phyloP scores from a whole-genome alignment of 2,329 filamentous ascomycete genomes.

The Aspergillus sp. region DNA sequence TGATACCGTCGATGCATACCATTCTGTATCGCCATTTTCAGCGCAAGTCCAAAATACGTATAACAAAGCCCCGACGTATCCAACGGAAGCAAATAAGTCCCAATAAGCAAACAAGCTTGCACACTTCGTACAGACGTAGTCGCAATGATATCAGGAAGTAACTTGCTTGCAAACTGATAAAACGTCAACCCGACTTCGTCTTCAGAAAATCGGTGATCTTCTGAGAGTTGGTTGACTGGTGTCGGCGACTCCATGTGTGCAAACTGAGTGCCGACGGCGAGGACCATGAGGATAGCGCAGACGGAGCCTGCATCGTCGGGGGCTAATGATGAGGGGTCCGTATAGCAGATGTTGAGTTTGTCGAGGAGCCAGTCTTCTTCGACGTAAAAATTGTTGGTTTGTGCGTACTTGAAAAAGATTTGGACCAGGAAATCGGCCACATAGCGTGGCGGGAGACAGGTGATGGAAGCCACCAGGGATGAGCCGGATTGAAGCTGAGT shows the following conservation, averaged over 20 bases:
- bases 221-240: constrained; percentile 27
- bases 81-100: constrained; percentile 49
- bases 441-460: constrained; percentile 38
- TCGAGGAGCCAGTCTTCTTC: constrained; percentile 37
- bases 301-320: constrained; percentile 35
- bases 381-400: constrained; percentile 40
- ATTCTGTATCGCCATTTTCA: constrained; percentile 54
- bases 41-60: constrained; percentile 50
- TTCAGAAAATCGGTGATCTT: constrained; percentile 39
- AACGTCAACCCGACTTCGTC: constrained; percentile 51
- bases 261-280: constrained; percentile 40
- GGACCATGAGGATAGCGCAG: constrained; percentile 37
- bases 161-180: constrained; percentile 50
- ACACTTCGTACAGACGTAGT: constrained; percentile 52
- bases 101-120: constrained; percentile 52
- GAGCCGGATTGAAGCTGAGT: constrained; percentile 37
- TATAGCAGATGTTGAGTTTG: constrained; percentile 34
- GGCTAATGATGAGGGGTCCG: constrained; percentile 26
- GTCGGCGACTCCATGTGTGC: constrained; percentile 36
- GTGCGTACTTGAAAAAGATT: constrained; percentile 39
- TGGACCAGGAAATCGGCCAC: constrained; percentile 38
- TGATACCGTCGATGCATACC: constrained; percentile 52
- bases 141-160: constrained; percentile 52
- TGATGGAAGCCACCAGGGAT: constrained; percentile 30
- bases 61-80: constrained; percentile 53